These are phyloP conservation scores for Globisporangium acanthophoron DNA, from an alignment of 352 stramenopile genomes.

Conservation along the genomic window DNA sequence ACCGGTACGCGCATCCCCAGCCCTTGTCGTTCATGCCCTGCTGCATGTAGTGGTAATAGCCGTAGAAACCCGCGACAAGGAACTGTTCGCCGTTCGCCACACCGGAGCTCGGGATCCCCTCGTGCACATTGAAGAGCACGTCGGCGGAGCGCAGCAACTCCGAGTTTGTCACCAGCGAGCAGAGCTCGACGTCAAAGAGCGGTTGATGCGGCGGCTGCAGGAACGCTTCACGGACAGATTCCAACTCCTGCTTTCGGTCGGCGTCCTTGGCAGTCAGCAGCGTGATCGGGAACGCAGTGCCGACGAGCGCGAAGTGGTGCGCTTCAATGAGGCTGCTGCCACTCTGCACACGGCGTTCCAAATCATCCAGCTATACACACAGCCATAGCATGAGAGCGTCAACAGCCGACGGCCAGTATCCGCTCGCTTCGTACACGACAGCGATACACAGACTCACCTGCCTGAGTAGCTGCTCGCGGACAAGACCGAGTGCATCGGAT, in stretches of 20 bases:
- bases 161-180: slow-evolving; percentile 34
- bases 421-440: slow-evolving; percentile 4
- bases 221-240: slow-evolving; percentile 22
- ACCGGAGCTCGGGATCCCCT: slow-evolving; percentile 42
- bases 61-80: slow-evolving; percentile 71
- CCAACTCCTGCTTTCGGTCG: not conserved
- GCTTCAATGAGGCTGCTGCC: slow-evolving; percentile 11
- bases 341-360: not conserved
- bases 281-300: slow-evolving; percentile 43
- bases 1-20: slow-evolving; percentile 87
- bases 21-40: slow-evolving; percentile 80
- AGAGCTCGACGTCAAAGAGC: slow-evolving; percentile 30
- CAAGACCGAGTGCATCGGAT: slow-evolving; percentile 7
- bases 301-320: slow-evolving; percentile 46
- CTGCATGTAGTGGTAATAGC: slow-evolving; percentile 86
- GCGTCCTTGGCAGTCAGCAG: slow-evolving; percentile 17
- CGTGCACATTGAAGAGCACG: slow-evolving; percentile 67
- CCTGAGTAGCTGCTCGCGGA: slow-evolving; percentile 12
- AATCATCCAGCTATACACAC: too few species aligned
- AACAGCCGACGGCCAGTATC: too few species aligned
- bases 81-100: slow-evolving; percentile 28
- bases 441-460: slow-evolving; percentile 16
- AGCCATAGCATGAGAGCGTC: too few species aligned
- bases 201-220: slow-evolving; percentile 37
- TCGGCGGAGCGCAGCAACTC: slow-evolving; percentile 26